Evolutionary conservation across 1,284 basidiomycete genomes (phyloP).

Genomic region (Amylostereum chailletii): DNA sequence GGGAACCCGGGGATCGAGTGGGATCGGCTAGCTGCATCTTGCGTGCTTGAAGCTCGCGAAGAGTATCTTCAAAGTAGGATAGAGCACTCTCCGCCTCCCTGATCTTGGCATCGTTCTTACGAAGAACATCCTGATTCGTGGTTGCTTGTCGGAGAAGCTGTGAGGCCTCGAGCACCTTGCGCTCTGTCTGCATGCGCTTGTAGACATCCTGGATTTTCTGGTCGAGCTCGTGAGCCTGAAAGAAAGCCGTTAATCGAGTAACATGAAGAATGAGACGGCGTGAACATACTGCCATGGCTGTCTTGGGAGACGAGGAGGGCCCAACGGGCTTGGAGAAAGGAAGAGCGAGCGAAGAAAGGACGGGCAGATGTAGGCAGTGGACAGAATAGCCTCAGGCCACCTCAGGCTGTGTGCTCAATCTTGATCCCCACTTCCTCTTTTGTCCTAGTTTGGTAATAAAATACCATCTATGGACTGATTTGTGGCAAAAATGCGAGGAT

Average conservation of each 20-base stretch:
- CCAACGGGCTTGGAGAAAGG: constrained; percentile 13
- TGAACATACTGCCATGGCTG: constrained; percentile 12
- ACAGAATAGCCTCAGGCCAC: background rate
- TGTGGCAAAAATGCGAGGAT: too few species aligned
- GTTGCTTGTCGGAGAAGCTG: constrained; percentile 77
- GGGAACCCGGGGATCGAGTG: constrained; percentile 35
- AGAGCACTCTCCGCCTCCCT: constrained; percentile 82
- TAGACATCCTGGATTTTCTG: constrained; percentile 90
- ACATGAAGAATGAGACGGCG: constrained; percentile 4
- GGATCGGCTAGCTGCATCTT: constrained; percentile 59
- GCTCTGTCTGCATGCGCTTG: constrained; percentile 86
- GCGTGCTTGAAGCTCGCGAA: constrained; percentile 75
- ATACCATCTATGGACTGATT: too few species aligned
- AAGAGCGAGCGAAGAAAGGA: constrained; percentile 8
- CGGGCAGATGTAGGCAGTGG: constrained; percentile 1
- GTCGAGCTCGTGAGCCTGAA: constrained; percentile 57
- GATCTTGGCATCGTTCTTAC: constrained; percentile 79
- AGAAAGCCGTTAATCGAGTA: constrained; percentile 5
- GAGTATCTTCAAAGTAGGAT: constrained; percentile 82
- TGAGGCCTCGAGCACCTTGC: constrained; percentile 85
- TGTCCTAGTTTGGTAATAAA: too few species aligned
- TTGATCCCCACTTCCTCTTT: too few species aligned
- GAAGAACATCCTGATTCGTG: constrained; percentile 79
- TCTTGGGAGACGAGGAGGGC: constrained; percentile 11
- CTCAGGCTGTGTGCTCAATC: too few species aligned